Conservation (phyloP, 495 filamentous ascomycete species). For the Xylaria grammica region DNA sequence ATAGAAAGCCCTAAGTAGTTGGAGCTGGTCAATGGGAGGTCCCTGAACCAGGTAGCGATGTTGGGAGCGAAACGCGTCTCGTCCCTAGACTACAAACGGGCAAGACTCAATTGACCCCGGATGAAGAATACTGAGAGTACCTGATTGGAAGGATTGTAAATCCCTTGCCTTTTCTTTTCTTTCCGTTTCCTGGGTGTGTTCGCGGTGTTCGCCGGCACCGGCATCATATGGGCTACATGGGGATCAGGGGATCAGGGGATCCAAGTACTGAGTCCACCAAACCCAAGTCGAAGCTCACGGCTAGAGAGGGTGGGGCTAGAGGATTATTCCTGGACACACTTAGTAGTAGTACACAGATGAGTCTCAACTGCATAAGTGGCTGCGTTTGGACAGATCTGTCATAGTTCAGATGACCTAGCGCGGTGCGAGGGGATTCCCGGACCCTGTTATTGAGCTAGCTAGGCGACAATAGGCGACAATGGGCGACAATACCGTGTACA, state of each 20-base stretch:
- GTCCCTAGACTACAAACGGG: constrained; percentile 12
- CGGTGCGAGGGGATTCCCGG: neutral
- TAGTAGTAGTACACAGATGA: constrained; percentile 15
- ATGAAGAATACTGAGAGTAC: neutral
- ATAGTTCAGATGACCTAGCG: constrained; percentile 15
- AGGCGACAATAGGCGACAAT: constrained; percentile 12
- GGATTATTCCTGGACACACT: constrained; percentile 15
- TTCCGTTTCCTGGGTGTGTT: neutral
- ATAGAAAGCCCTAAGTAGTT: constrained; percentile 3
- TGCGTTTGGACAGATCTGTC: constrained; percentile 15
- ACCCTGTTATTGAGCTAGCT: constrained; percentile 10
- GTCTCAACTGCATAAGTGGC: constrained; percentile 16
- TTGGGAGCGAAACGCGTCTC: neutral
- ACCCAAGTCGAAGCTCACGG: constrained; percentile 8
- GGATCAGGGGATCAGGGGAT: no score
- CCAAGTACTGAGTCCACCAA: constrained; percentile 1
- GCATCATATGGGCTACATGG: constrained; percentile 11
- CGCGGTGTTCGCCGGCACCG: constrained; percentile 11
- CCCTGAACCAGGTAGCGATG: neutral
- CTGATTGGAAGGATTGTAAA: neutral
- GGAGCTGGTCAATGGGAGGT: neutral
- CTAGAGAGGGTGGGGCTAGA: neutral
- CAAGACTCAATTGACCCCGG: neutral
- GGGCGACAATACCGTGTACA: no score
- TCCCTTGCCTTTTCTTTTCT: constrained; percentile 7